Evolutionary conservation across 768 basidiomycete species (phyloP).

Genomic region (Nevesoporus exiguus): DNA sequence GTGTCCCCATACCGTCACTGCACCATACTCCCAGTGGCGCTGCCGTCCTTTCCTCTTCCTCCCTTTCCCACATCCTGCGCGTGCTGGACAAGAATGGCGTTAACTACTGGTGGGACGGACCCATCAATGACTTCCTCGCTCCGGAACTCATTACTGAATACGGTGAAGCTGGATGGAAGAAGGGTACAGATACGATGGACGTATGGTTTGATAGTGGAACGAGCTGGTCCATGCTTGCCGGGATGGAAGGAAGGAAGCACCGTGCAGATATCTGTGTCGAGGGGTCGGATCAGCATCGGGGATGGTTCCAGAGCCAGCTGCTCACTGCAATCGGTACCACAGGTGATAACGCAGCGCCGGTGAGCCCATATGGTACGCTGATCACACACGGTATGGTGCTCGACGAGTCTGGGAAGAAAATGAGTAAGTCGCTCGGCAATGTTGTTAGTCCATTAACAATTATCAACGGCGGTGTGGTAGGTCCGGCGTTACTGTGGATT

Average conservation of each 20-base stretch:
- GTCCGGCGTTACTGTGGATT: constrained; percentile 17
- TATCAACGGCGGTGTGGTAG: constrained; percentile 72
- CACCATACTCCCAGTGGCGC: constrained; percentile 60
- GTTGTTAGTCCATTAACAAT: constrained; percentile 81
- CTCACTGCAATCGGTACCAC: constrained; percentile 66
- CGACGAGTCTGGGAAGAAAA: constrained; percentile 84
- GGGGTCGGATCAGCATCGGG: constrained; percentile 95
- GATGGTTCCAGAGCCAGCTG: constrained; percentile 97
- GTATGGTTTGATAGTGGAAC: constrained; percentile 99
- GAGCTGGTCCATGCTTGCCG: constrained; percentile 79
- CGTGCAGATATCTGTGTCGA: constrained; percentile 88
- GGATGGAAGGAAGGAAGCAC: constrained; percentile 37
- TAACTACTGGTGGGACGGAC: constrained; percentile 90
- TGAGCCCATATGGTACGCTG: constrained; percentile 67
- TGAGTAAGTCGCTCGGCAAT: constrained; percentile 98
- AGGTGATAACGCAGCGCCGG: constrained; percentile 13
- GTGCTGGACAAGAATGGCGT: constrained; percentile 73
- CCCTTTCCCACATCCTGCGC: constrained; percentile 70
- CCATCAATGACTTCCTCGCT: constrained; percentile 77
- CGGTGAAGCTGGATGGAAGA: constrained; percentile 51
- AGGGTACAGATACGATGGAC: constrained; percentile 95
- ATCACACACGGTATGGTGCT: constrained; percentile 98
- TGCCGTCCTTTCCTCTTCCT: constrained; percentile 60
- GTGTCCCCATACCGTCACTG: constrained; percentile 91
- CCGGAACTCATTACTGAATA: constrained; percentile 51